Percentiles rank a stretch among this genome's conserved stretches.
phyloP scores from a whole-genome alignment of 345 rosid species.

The Aquilaria malaccensis region DNA sequence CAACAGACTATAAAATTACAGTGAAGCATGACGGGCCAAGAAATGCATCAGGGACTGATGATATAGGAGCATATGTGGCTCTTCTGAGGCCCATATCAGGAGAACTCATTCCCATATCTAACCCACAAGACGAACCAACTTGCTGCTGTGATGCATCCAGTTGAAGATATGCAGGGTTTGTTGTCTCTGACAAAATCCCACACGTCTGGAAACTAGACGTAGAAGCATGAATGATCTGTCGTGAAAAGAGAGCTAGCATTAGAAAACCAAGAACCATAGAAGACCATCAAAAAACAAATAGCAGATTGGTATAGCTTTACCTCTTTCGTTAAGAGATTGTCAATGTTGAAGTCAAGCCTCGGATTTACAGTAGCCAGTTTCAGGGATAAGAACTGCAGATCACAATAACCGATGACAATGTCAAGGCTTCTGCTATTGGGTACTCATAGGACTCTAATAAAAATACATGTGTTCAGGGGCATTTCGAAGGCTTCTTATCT shows the following conservation, averaged over 20 bases:
- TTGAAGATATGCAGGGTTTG: conserved; percentile 41
- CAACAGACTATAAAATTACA: conserved; percentile 26
- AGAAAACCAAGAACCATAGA: not conserved
- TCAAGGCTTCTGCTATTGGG: not conserved
- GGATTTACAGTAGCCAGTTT: conserved; percentile 64
- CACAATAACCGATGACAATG: not conserved
- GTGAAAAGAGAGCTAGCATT: not conserved
- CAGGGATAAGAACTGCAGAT: conserved; percentile 64
- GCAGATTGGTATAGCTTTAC: conserved; percentile 14
- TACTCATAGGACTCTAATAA: not conserved
- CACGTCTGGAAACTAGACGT: conserved; percentile 28
- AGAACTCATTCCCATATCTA: conserved; percentile 41
- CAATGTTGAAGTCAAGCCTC: conserved; percentile 43
- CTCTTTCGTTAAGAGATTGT: conserved; percentile 48
- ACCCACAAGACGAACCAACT: conserved; percentile 35
- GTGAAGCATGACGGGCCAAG: conserved; percentile 39
- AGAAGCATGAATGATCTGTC: conserved; percentile 33
- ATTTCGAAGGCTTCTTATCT: not conserved
- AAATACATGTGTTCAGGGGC: not conserved
- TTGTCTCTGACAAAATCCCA: conserved; percentile 44
- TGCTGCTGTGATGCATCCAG: conserved; percentile 51
- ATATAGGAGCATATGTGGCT: conserved; percentile 39
- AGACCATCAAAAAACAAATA: not conserved
- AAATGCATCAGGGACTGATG: conserved; percentile 38
- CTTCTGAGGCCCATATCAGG: conserved; percentile 37